Base-by-base conservation (phyloP, 2,329 filamentous ascomycete genomes). In the Stagonosporopsis vannaccii region DNA sequence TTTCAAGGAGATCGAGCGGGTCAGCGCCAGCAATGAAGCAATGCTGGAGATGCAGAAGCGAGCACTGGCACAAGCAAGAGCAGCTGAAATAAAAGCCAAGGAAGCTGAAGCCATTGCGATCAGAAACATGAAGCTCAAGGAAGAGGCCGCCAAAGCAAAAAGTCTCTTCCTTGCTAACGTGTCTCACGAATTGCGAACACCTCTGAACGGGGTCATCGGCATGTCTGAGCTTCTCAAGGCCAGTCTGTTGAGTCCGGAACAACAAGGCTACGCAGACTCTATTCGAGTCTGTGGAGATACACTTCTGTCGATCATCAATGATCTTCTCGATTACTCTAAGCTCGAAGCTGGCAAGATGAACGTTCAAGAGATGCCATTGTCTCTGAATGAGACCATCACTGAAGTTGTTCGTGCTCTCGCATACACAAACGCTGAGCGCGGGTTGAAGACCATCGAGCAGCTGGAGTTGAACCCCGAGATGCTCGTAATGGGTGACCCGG, bases 61-160 rank as follows among this genome's bases (percentile, higher is more conserved):
- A 25, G 88, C 90, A 2, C 81, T 93, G 9, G 84, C 83, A 3
- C 88, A 92, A 69, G 90, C 90, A 12, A 82, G 87, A 51, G 85
- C 88, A 58, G 88, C 90, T 0, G 90, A 93, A 73, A 84, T 84
- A 58, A 92, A 92, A 73, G 90, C 90, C 9, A 92, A 91, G 73
- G 79, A 85, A 48, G 90, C 90, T 1, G 90, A 93, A 72, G 86
- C 88, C 0, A 86, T 91, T 69, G 90, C 90, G 7, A 87, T 90
- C 69, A 85, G 88, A 58, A 92, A 91, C 72, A 90, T 93, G 71
- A 89, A 90, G 75, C 82, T 93, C 35, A 91, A 91, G 15, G 90
- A 94, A 71, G 90, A 94, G 73, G 90, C 90, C 11, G 90, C 90
- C 20, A 91, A 90, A 75, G 90, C 90, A 35, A 94, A 94, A 73